Evolutionary conservation across 2,329 filamentous ascomycete genomes (phyloP), one percentile per base, ranked within the genome.

Genomic region (Aquanectria penicillioides): DNA sequence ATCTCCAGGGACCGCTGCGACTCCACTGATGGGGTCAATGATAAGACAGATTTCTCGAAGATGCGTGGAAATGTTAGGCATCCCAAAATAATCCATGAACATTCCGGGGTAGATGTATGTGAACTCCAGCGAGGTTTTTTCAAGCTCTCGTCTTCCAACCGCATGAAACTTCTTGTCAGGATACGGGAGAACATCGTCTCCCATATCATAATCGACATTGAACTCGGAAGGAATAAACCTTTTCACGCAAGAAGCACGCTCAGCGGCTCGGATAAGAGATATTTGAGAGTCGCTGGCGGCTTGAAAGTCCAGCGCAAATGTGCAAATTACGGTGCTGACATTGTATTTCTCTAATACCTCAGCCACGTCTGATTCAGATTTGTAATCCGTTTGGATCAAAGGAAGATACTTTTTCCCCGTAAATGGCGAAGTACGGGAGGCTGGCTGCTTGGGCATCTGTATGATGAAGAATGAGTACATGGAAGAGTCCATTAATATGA

Each of bases 161-260:
- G 66, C 26, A 46, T 76, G 73, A 25, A 68, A 73, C 28, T 38
- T 55, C 65, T 76, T 76, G 44, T 75, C 70, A 6, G 66, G 68
- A 50, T 75, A 76, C 3, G 73, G 73, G 1, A 75, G 65, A 9
- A 74, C 53, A 18, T 71, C 50, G 47, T 75, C 73, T 1, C 64
- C 62, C n/a, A 69, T 63, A 26, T 75, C 68, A 53, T 77, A 77
- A 47, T 76, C 74, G 48, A 76, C 68, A 34, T 76, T 76, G 57
- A 73, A 77, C 57, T 78, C 75, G 26, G 74, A 76, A 3, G 75
- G 75, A 9, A 75, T 67, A 65, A 77, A 77, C 50, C 75, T 68
- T 46, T 55, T 65, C n/a, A 75, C 73, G 28, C 52, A 61, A 6
- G 67, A n/a, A n/a, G 61, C 65, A 17, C 49, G 40, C 11, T 74